Base-by-base conservation (phyloP, 768 basidiomycete genomes). In the Trametes cubensis region DNA sequence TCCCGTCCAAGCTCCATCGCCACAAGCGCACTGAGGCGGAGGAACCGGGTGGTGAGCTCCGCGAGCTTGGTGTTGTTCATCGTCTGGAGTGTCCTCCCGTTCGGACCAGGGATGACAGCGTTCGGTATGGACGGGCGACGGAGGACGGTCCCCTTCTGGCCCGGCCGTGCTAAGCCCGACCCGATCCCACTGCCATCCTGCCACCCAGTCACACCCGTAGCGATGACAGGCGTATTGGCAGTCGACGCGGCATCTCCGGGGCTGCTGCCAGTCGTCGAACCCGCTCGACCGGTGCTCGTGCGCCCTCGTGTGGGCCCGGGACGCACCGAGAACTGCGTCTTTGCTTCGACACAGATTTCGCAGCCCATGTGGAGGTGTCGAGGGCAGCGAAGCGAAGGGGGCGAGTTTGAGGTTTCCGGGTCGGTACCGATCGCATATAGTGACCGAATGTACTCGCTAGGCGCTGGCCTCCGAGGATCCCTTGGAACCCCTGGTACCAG, bases 1-100 rank as follows among this genome's bases (percentile, higher is more conserved):
- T 93, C 91, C 48, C 85, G 78, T 18, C 88, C 90, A 25, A 93
- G 78, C 73, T 93, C 92, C 62, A 82, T 84, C 48, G 90, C 89
- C 8, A 92, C 86, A 50, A 92, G 77, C 30, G 92, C 92, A 17
- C 88, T 90, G 28, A 95, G 77, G 55, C 87, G 81, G 61, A 95
- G 74, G 69, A 94, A 95, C 30, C 88, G 79, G 30, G 85, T 82
- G 44, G 90, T 84, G 40, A 90, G 75, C 68, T 85, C 86, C 20
- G 83, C 81, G 18, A 90, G 75, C 67, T 84, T 87, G 18, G 87
- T 85, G 66, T 86, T 88, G 30, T 82, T 83, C 8, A 81, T 79
- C 11, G 83, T 83, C 6, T 80, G 60, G 4, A 55, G 30, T 68
- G 69, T 14, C 58, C 64, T 45, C 65, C 69, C 69, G 70, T 62